Evolutionary conservation across 169 alveolate genomes (phyloP), one percentile per base, ranked within the genome.

Genomic region (Eimeria praecox): DNA sequence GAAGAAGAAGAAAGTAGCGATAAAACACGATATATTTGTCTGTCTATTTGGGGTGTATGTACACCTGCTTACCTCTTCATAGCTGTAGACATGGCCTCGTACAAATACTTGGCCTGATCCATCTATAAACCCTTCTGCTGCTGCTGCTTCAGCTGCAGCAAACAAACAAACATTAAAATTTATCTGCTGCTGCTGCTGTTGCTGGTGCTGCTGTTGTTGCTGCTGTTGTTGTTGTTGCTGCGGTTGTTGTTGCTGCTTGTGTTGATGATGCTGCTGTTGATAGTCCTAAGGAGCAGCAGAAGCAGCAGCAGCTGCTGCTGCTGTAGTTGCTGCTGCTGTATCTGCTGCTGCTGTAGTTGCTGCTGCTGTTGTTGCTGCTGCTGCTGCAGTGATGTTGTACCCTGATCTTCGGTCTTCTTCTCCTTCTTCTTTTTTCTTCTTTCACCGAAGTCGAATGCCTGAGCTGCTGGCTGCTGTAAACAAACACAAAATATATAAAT

Each of bases 61-160:
- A n/a, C n/a, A n/a, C n/a, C n/a, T n/a, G n/a, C n/a, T n/a, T 20
- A 97, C 98, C 98, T 98, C 98, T 71, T 98, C 99, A 95, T 98
- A 98, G 83, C 98, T 98, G 94, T 98, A 97, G 54, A 97, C 97
- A 56, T 97, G 98, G n/a, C 98, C 99, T 59, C 97, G 96, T 59
- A 97, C 98, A 94, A 98, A 98, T 20, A 94, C 73, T 38, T 94
- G 80, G 6, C 94, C 94, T 22, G 95, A 83, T 20, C 96, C 96
- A 52, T 94, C 96, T 42, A 86, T 69, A 30, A 90, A 66, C 42
- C 73, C 33, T 42, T 80, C 69, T 12, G 89, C 33, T 5, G 80
- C 83, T n/a, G 33, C 95, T 30, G 46, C 78, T 22, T 40, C 94
- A 42, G 66, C 86, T 69, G 80, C 16, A 24, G 18, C 27, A 46